Conservation (phyloP, 257 asterid genomes). For the Primulina eburnea region DNA sequence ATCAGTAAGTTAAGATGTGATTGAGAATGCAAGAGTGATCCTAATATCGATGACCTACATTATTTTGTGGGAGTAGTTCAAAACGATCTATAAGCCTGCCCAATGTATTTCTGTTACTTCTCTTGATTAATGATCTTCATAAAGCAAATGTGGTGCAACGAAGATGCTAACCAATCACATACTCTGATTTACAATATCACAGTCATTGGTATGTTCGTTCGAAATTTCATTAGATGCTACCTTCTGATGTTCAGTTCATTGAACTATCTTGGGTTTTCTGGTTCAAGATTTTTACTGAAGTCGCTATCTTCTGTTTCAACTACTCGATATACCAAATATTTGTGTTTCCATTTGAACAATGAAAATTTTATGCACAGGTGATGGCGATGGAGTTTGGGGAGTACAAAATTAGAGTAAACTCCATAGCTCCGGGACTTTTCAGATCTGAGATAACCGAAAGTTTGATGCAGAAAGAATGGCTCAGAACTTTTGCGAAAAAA, state of each 20-base stretch:
- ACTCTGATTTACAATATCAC: not conserved
- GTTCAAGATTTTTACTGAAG: not conserved
- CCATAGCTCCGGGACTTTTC: constrained; percentile 46
- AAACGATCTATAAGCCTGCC: too few relatives aligned
- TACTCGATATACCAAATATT: not conserved
- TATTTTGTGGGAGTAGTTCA: too few relatives aligned
- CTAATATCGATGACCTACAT: too few relatives aligned
- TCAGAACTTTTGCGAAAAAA: constrained; percentile 22
- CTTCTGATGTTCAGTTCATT: not conserved
- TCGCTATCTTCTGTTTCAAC: not conserved
- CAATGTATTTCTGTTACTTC: too few relatives aligned
- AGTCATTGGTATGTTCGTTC: not conserved
- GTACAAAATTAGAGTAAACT: constrained; percentile 36
- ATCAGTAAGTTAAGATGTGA: too few relatives aligned
- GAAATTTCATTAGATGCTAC: too few relatives aligned
- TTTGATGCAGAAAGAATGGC: constrained; percentile 35
- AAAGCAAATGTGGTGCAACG: not conserved
- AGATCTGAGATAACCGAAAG: constrained; percentile 43
- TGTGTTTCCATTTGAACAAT: constrained; percentile 4
- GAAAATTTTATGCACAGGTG: constrained; percentile 32
- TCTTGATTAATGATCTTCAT: too few relatives aligned
- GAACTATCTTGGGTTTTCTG: not conserved
- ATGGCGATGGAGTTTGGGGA: constrained; percentile 49
- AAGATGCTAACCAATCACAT: not conserved
- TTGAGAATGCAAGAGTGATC: too few relatives aligned